Evolutionary conservation across 2,329 filamentous ascomycete species (phyloP).

Genomic region (Pseudogymnoascus sp.): DNA sequence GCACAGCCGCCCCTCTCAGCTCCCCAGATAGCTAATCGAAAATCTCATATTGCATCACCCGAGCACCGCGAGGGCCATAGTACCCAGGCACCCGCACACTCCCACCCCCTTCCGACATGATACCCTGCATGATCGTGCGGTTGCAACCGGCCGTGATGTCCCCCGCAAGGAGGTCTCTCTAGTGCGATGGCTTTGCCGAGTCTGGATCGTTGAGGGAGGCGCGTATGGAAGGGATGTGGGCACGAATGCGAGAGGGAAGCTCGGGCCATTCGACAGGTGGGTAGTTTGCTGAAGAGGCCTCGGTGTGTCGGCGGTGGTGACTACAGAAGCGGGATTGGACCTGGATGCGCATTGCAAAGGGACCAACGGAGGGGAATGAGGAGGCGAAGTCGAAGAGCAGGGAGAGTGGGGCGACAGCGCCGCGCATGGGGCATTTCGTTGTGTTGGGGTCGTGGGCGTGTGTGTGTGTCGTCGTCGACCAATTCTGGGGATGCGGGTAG

Average conservation of each 20-base stretch:
- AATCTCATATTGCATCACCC: conserved; percentile 63
- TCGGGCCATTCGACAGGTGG: conserved; percentile 63
- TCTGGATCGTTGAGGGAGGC: conserved; percentile 46
- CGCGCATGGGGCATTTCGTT: conserved; percentile 1
- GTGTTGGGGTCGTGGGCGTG: background rate
- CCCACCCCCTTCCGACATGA: conserved; percentile 32
- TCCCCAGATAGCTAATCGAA: conserved; percentile 51
- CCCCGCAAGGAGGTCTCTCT: conserved; percentile 47
- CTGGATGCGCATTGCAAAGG: background rate
- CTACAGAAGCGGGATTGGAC: background rate
- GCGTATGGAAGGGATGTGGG: conserved; percentile 49
- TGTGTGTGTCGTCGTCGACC: too few relatives aligned
- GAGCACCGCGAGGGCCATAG: conserved; percentile 70
- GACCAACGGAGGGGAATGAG: background rate
- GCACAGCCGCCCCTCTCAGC: conserved; percentile 54
- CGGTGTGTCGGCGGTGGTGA: background rate
- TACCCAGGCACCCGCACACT: conserved; percentile 55
- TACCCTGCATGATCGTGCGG: conserved; percentile 51
- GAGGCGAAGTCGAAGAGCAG: background rate
- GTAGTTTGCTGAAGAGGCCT: conserved; percentile 38
- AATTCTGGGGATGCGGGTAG: too few relatives aligned
- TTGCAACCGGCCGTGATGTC: conserved; percentile 51
- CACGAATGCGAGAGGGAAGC: conserved; percentile 51
- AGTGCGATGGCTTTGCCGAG: conserved; percentile 44
- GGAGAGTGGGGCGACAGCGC: background rate